These are phyloP conservation scores for Voacanga thouarsii DNA, from an alignment of 257 asterid genomes.

Conservation along the genomic window DNA sequence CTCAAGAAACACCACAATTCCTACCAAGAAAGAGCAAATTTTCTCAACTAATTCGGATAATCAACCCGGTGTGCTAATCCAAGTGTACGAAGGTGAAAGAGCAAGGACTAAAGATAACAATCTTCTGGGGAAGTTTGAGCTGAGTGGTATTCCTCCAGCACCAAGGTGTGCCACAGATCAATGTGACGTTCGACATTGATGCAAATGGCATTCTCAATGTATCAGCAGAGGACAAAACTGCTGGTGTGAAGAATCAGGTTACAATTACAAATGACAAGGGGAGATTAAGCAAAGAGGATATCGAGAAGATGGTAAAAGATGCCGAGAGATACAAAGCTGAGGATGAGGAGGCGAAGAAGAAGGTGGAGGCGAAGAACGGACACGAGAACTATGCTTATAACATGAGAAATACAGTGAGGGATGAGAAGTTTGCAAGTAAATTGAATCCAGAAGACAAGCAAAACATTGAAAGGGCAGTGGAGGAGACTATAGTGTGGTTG, in stretches of 20 bases:
- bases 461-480: constrained; percentile 43
- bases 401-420: constrained; percentile 61
- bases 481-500: constrained; percentile 49
- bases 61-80: constrained; percentile 69
- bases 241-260: constrained; percentile 66
- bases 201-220: constrained; percentile 69
- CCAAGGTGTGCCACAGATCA: constrained; percentile 69
- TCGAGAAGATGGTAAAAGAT: constrained; percentile 69
- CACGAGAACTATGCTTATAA: constrained; percentile 53
- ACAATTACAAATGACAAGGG: constrained; percentile 56
- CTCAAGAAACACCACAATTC: constrained; percentile 71
- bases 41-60: constrained; percentile 76
- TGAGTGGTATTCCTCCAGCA: constrained; percentile 65
- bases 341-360: constrained; percentile 59
- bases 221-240: constrained; percentile 63
- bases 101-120: constrained; percentile 64
- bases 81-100: constrained; percentile 70
- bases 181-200: constrained; percentile 65
- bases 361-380: constrained; percentile 49
- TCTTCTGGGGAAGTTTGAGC: constrained; percentile 62
- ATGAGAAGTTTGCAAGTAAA: constrained; percentile 46
- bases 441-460: constrained; percentile 34
- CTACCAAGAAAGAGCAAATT: constrained; percentile 71
- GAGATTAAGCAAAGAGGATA: constrained; percentile 60
- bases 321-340: constrained; percentile 56